phyloP scores from a whole-genome alignment of 306 rosid species.

The Cotoneaster glaucophyllus region DNA sequence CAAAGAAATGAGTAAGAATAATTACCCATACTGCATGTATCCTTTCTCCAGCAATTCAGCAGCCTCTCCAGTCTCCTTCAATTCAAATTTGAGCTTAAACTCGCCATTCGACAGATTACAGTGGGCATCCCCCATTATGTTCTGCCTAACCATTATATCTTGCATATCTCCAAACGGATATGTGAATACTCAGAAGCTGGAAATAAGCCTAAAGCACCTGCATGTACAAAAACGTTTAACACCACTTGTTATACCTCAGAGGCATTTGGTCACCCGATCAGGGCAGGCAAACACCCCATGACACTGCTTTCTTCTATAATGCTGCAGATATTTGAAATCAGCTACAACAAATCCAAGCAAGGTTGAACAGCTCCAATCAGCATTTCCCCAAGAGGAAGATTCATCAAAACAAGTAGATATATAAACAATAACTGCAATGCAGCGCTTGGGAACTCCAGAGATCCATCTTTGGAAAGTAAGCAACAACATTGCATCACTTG shows the following conservation, averaged over 20 bases:
- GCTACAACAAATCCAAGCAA: slow-evolving; percentile 59
- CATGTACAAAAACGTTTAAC: slow-evolving; percentile 50
- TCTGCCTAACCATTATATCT: slow-evolving; percentile 21
- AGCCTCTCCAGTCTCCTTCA: slow-evolving; percentile 7
- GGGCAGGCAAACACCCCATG: slow-evolving; percentile 58
- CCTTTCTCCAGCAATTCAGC: slow-evolving; percentile 39
- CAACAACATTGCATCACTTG: slow-evolving; percentile 54
- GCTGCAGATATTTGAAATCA: slow-evolving; percentile 70
- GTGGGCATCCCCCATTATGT: background rate
- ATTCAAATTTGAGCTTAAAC: slow-evolving; percentile 28
- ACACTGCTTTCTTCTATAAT: slow-evolving; percentile 69
- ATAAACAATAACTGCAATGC: slow-evolving; percentile 42
- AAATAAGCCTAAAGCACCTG: slow-evolving; percentile 55
- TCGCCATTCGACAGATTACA: slow-evolving; percentile 21
- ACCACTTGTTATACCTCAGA: slow-evolving; percentile 37
- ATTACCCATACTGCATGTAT: slow-evolving; percentile 54
- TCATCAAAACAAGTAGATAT: slow-evolving; percentile 58
- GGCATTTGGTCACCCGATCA: slow-evolving; percentile 67
- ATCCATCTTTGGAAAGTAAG: slow-evolving; percentile 49
- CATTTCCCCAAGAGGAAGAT: slow-evolving; percentile 47
- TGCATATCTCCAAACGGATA: slow-evolving; percentile 25
- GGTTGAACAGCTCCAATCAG: slow-evolving; percentile 77
- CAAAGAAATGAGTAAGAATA: slow-evolving; percentile 5
- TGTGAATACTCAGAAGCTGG: slow-evolving; percentile 38
- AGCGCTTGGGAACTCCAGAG: slow-evolving; percentile 53